phyloP scores from a whole-genome alignment of 345 rosid species.

The Hibiscus syriacus region DNA sequence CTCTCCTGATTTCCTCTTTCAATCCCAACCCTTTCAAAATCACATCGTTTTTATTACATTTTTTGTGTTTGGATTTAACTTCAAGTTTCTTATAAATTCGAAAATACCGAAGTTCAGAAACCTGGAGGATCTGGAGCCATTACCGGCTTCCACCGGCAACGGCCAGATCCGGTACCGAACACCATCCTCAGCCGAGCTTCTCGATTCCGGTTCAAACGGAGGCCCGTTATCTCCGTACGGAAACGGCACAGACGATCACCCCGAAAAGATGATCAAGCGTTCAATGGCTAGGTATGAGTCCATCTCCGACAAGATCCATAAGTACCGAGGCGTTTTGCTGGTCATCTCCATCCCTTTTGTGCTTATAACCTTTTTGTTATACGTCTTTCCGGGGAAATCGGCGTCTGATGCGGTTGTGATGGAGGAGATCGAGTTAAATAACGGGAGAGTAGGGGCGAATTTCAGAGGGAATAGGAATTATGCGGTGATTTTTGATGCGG shows the following conservation, averaged over 20 bases:
- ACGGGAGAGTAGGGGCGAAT: constrained; percentile 40
- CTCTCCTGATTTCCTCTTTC: background rate
- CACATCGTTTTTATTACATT: background rate
- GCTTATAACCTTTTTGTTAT: constrained; percentile 48
- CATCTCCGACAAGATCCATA: constrained; percentile 70
- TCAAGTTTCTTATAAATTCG: constrained; percentile 10
- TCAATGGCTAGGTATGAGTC: constrained; percentile 41
- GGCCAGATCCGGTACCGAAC: constrained; percentile 94
- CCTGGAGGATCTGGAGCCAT: constrained; percentile 64
- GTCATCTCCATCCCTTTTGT: constrained; percentile 59
- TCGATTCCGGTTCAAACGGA: constrained; percentile 27
- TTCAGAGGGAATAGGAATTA: constrained; percentile 36
- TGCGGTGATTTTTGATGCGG: constrained; percentile 88
- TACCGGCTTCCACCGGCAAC: constrained; percentile 46
- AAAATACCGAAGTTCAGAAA: constrained; percentile 16
- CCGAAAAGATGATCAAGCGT: constrained; percentile 58
- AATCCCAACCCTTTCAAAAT: background rate
- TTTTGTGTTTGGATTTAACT: background rate
- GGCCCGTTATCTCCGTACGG: constrained; percentile 25
- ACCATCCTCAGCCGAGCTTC: constrained; percentile 59
- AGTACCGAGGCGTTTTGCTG: constrained; percentile 53
- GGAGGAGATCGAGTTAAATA: constrained; percentile 33
- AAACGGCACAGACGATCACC: constrained; percentile 21
- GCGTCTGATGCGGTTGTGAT: constrained; percentile 30
- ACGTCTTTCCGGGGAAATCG: constrained; percentile 50